phyloP scores from a whole-genome alignment of 2,329 filamentous ascomycete species.

The Aureobasidium sp. region DNA sequence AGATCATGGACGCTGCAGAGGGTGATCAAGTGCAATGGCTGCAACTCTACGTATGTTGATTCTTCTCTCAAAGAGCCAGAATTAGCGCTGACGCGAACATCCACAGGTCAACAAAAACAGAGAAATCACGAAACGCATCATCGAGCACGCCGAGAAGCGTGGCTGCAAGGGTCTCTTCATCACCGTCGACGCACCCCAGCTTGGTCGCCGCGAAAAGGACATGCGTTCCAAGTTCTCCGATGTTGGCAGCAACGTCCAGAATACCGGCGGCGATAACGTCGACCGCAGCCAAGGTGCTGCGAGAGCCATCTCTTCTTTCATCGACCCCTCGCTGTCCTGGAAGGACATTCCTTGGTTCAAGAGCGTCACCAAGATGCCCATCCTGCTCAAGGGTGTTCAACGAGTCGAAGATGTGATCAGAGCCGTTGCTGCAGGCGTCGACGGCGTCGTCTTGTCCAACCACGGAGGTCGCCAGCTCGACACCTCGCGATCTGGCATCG shows the following conservation, averaged over 20 bases:
- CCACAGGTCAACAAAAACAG: slow-evolving; percentile 75
- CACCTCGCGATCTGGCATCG: slow-evolving; percentile 78
- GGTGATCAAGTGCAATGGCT: slow-evolving; percentile 89
- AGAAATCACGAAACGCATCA: slow-evolving; percentile 78
- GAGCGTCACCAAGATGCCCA: slow-evolving; percentile 85
- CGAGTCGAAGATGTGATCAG: slow-evolving; percentile 87
- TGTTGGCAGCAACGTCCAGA: slow-evolving; percentile 72
- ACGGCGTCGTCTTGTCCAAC: slow-evolving; percentile 90
- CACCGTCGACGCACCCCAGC: slow-evolving; percentile 92
- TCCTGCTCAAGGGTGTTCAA: slow-evolving; percentile 94
- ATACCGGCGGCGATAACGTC: slow-evolving; percentile 54
- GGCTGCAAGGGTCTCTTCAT: slow-evolving; percentile 97
- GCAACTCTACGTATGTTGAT: slow-evolving; percentile 63
- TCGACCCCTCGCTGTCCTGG: slow-evolving; percentile 91
- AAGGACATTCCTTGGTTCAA: slow-evolving; percentile 81
- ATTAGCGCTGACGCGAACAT: not conserved
- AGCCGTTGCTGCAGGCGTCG: slow-evolving; percentile 61
- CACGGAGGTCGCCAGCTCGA: slow-evolving; percentile 93
- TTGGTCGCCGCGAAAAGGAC: slow-evolving; percentile 92
- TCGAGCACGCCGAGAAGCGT: slow-evolving; percentile 80
- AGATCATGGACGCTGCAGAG: slow-evolving; percentile 77
- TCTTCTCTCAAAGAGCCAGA: too few species aligned
- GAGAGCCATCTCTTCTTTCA: slow-evolving; percentile 90
- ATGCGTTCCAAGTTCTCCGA: slow-evolving; percentile 78
- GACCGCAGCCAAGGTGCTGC: slow-evolving; percentile 89